Evolutionary conservation across 805 yeast genomes (phyloP), one percentile per base, ranked within the genome.

Genomic region (Kodamaea restingae): DNA sequence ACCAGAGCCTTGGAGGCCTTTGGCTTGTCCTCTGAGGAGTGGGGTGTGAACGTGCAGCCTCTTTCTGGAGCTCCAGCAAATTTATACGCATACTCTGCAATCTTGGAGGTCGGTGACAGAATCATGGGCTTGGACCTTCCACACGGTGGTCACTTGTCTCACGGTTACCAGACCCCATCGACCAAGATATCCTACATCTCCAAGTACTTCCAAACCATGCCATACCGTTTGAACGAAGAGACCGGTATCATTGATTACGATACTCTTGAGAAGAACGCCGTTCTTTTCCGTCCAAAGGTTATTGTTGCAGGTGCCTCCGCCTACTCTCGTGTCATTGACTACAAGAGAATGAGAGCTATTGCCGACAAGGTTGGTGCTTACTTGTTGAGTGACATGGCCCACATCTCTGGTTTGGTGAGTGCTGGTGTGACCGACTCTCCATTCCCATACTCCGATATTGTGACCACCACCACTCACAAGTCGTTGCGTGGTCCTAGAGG

Each of bases 401-500:
- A 93, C 64, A 93, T 88, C 56, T 86, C 97, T 24, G 98, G 98
- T 59, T 76, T 93, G 53, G 80, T 93, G 50, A 88, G 96, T 48
- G 96, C 98, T 47, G 93, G 88, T 52, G 98, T 91, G 41, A 90
- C 88, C 46, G 95, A 90, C 54, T 82, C 95, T 42, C 98, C 98
- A 49, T 93, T 93, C 73, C 95, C 88, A 69, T 88, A 84, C 67
- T 91, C 98, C 44, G 98, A 93, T 61, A 83, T 93, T 52, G 98
- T 93, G 60, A 93, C 98, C 51, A 93, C 98, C 55, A 91, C 98
- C 43, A 91, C 98, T 44, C 98, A 93, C 78, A 93, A 93, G 74
- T 90, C 98, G 28, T 78, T 93, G 59, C 86, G 98, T 75, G 98
- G 98, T 46, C 98, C 98, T 64, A 87, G 98, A 75, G 98, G 98